These are phyloP conservation scores for Cytospora piceae DNA, from an alignment of 2,329 filamentous ascomycete species.

Conservation along the genomic window DNA sequence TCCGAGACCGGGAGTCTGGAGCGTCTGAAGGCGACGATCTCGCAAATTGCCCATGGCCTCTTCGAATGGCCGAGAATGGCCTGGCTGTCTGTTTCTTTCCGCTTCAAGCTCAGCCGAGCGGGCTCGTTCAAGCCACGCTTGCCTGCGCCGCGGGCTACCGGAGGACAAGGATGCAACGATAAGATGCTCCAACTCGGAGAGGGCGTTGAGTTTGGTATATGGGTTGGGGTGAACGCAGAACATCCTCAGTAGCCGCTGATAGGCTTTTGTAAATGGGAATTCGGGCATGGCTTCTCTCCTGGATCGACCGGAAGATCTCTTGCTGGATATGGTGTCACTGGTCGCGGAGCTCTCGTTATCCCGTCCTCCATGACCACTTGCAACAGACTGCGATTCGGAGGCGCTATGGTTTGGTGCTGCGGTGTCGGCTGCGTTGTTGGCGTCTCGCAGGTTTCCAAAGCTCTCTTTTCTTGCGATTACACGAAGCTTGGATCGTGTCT, in stretches of 20 bases:
- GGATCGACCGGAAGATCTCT: constrained; percentile 34
- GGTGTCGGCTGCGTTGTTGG: constrained; percentile 46
- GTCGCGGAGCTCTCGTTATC: constrained; percentile 47
- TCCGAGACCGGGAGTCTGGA: constrained; percentile 43
- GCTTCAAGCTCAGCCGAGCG: constrained; percentile 35
- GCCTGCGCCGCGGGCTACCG: constrained; percentile 46
- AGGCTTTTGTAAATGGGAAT: constrained; percentile 82
- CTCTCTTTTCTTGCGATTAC: constrained; percentile 69
- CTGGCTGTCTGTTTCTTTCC: constrained; percentile 31
- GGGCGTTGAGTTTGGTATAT: constrained; percentile 78
- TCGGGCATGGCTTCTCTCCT: constrained; percentile 49
- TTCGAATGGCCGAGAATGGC: constrained; percentile 57
- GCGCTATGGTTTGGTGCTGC: constrained; percentile 42
- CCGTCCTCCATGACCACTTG: constrained; percentile 6
- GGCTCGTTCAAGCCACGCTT: constrained; percentile 41
- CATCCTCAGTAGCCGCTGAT: constrained; percentile 77
- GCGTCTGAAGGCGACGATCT: constrained; percentile 66
- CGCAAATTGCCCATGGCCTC: constrained; percentile 72
- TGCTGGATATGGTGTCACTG: constrained; percentile 44
- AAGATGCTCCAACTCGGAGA: constrained; percentile 82
- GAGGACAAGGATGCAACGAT: constrained; percentile 75
- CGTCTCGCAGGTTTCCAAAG: constrained; percentile 64
- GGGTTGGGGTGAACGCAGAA: constrained; percentile 92
- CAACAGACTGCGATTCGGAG: constrained; percentile 33
- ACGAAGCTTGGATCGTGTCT: constrained; percentile 53